Conservation (phyloP, 1,284 basidiomycete genomes). For the Fomitopsis palustris region DNA sequence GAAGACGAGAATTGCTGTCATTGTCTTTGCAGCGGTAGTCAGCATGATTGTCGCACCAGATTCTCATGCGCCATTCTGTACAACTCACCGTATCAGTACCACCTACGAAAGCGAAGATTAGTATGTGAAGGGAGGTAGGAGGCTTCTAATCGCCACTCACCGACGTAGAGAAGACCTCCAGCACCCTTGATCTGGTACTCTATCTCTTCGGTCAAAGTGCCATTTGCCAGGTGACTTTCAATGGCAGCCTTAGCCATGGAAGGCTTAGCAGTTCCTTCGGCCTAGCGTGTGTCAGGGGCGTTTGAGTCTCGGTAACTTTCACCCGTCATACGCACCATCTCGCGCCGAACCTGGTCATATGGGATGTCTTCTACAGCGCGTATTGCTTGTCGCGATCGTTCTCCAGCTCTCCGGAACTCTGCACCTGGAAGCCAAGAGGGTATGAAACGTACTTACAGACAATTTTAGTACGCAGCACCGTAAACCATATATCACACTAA, state of each 20-base stretch:
- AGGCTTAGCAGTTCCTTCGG: slow-evolving; percentile 43
- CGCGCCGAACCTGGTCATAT: background rate
- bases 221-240: slow-evolving; percentile 35
- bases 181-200: slow-evolving; percentile 58
- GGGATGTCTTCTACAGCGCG: background rate
- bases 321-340: slow-evolving; percentile 1
- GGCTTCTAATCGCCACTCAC: background rate
- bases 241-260: slow-evolving; percentile 40
- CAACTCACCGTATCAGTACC: background rate
- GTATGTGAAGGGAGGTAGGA: background rate
- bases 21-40: slow-evolving; percentile 21
- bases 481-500: background rate
- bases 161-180: slow-evolving; percentile 46
- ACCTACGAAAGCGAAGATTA: background rate
- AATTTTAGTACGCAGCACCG: background rate
- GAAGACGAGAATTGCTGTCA: slow-evolving; percentile 12
- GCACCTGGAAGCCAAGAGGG: slow-evolving; percentile 17
- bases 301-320: background rate
- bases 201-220: background rate
- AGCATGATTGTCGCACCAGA: background rate
- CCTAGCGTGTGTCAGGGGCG: background rate
- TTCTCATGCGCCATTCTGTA: background rate
- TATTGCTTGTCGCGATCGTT: background rate
- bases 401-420: background rate
- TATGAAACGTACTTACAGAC: background rate